Evolutionary conservation across 768 basidiomycete species (phyloP), one percentile per base, ranked within the genome.

Genomic region (Krasilnikovozyma curviuscula): DNA sequence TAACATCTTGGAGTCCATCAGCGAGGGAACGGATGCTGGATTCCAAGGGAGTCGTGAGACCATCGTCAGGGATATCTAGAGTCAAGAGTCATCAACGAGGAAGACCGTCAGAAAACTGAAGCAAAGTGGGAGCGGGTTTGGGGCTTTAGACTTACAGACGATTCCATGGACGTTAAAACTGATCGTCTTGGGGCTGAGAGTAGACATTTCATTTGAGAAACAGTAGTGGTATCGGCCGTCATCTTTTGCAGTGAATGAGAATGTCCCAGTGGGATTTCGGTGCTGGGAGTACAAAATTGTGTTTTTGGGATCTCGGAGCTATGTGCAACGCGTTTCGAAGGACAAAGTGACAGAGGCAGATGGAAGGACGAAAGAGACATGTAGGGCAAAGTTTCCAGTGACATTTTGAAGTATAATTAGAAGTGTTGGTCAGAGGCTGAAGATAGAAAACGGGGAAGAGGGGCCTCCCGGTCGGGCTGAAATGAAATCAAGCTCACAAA

Each of bases 81-180:
- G n/a, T n/a, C n/a, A n/a, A n/a, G n/a, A n/a, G n/a, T n/a, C n/a
- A n/a, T n/a, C n/a, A n/a, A n/a, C n/a, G n/a, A n/a, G n/a, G n/a
- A n/a, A n/a, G n/a, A n/a, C n/a, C n/a, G n/a, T n/a, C n/a, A n/a
- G n/a, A n/a, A n/a, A n/a, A n/a, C n/a, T n/a, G n/a, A n/a, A n/a
- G n/a, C n/a, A n/a, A n/a, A n/a, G n/a, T n/a, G n/a, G n/a, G n/a
- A n/a, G n/a, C n/a, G n/a, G n/a, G n/a, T n/a, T n/a, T n/a, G n/a
- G n/a, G n/a, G n/a, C n/a, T n/a, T n/a, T n/a, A n/a, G n/a, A n/a
- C n/a, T n/a, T n/a, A n/a, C n/a, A 97, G 52, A 98, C 80, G 44
- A 95, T 77, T 19, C 93, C 93, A 57, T 98, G 93, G 19, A 97
- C 93, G 61, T 97, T 97, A 70, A 98, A 98, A 66, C 85, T 88